Conservation (phyloP, 75 land plant species). For the Ceratopteris richardii region DNA sequence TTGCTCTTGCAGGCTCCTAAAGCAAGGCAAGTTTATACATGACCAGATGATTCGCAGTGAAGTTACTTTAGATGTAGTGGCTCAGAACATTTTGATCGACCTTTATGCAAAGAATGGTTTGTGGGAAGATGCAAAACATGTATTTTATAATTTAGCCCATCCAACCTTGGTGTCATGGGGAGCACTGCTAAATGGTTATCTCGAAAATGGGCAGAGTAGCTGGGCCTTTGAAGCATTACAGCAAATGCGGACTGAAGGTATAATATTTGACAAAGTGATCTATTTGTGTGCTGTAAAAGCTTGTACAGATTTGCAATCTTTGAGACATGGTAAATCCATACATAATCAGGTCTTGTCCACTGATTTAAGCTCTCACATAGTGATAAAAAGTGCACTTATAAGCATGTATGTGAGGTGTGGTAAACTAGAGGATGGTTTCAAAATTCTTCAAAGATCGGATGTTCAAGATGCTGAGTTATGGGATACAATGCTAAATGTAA, state of each 20-base stretch:
- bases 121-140: slow-evolving; percentile 7
- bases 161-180: slow-evolving; percentile 23
- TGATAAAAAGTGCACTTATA: slow-evolving; percentile 1
- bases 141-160: slow-evolving; percentile 21
- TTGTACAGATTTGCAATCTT: background rate
- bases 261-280: slow-evolving; percentile 5
- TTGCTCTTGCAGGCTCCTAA: slow-evolving; percentile 5
- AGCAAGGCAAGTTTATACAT: slow-evolving; percentile 15
- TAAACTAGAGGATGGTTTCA: background rate
- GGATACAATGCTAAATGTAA: background rate
- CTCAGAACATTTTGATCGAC: slow-evolving; percentile 16
- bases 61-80: slow-evolving; percentile 5
- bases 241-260: slow-evolving; percentile 11
- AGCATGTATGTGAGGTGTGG: slow-evolving; percentile 10
- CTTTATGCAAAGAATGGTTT: slow-evolving; percentile 12
- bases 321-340: background rate
- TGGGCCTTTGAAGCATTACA: slow-evolving; percentile 11
- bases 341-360: background rate
- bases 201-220: slow-evolving; percentile 9
- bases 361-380: background rate
- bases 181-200: slow-evolving; percentile 18
- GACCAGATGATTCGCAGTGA: slow-evolving; percentile 7
- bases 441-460: background rate
- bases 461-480: slow-evolving; percentile 1
- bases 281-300: slow-evolving; percentile 5